Base-by-base conservation (phyloP, 257 asterid species). In the Forsythia viridissima region DNA sequence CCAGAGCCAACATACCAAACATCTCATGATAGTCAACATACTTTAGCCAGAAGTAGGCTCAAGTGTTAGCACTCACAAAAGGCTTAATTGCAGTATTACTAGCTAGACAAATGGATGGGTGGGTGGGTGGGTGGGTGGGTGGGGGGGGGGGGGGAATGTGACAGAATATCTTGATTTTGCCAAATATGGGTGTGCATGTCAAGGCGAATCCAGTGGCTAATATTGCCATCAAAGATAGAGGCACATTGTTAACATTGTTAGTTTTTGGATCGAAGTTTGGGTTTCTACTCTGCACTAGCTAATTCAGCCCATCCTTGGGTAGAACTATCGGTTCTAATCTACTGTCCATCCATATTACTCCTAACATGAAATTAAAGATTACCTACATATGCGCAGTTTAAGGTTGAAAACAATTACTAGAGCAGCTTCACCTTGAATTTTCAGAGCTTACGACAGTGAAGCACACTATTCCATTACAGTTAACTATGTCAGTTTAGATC, bases 401-500 rank as follows among this genome's bases (percentile, higher is more conserved):
- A 24, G 24, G 52, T 24, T n/a, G 18, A 74, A 59, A 74, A 72
- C 24, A 76, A 39, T 61, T 38, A 21, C 15, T 38, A 12, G 34
- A 48, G 71, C 48, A 39, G 79, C 76, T 52, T 68, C 74, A 46
- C 52, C 81, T 41, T 48, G 61, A 43, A 71, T 21, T 67, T 66
- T 37, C 74, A 44, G 57, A 66, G 24, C 10, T 39, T 10, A 20
- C 13, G 65, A 65, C 59, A 24, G 12, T 2, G 21, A 18, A 36
- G 68, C 15, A 39, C 43, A n/a, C 65, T 68, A 24, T 6, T n/a
- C 70, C 70, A 63, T 9, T 9, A 63, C 70, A 63, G 39, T 18
- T 63, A 63, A 63, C 40, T 59, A 66, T 63, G 51, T 82, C 52
- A 87, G 90, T 83, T 89, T 1, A 91, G 89, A 69, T 87, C 84